Base-by-base conservation (phyloP, 305 asterid species). In the Rubia peregrina region DNA sequence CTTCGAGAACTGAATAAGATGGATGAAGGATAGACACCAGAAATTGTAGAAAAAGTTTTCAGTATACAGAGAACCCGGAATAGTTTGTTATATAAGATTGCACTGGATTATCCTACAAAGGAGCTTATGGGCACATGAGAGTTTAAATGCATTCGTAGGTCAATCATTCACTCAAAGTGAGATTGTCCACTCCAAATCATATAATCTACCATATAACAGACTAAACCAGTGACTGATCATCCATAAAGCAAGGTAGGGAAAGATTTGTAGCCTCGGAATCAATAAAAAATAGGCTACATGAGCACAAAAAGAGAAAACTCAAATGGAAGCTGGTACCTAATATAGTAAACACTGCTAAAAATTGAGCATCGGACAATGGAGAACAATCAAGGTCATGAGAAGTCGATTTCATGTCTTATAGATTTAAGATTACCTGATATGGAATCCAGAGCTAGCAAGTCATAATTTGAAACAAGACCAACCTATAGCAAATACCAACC, bases 381-480 rank as follows among this genome's bases (percentile, higher is more conserved):
- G 22, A 51, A 21, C 10, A 17, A 10, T 41, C 26, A 41, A 21
- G 9, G 9, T 36, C 12, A 63, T 2, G 6, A 41, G 17, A 14
- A 55, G 30, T 38, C 51, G 0, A 36, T 40, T 21, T 69, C 41
- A 21, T 10, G 65, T 33, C 46, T 22, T 24, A 55, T 41, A 19
- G 1, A 73, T 19, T 26, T 3, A 69, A 46, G 22, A 16, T 53
- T 68, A 90, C 96, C 96, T 85, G 96, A 89, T 81, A 90, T 75
- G 57, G 97, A 89, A 79, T 90, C 97, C 71, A 88, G 79, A 13
- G 96, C 96, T 76, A 90, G 76, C 71, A 88, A 80, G 80, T 88
- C 97, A 66, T 84, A 88, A 81, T 90, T 94, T 7, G 97, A 88
- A 71, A 88, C 97, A 64, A 90, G 83, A 80, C 94, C 94, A 68